Evolutionary conservation across 108 stramenopile species (phyloP), one percentile per base, ranked within the genome.

Genomic region (Cyclostephanos tholiformis): DNA sequence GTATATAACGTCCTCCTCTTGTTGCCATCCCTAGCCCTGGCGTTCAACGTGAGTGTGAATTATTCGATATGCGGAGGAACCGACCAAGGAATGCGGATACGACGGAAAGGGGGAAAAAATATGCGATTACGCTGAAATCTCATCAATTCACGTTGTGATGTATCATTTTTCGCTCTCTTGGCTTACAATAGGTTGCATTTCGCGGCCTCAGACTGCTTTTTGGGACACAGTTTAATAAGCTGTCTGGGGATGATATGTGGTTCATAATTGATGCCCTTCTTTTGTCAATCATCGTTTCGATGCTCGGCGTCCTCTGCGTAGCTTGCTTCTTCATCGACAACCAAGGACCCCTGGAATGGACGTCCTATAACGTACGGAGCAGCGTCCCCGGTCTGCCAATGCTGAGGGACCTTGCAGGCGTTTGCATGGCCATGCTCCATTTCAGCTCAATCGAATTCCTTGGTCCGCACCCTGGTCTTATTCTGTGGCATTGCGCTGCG

Each of bases 391-490:
- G 46, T 9, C 69, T 55, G 25, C 80, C 64, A 10, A 22, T 75
- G 19, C 20, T 82, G 46, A 63, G 75, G 27, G 75, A 76, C 44
- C 26, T 82, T 25, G 74, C 75, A 2, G 69, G 74, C 41, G 29
- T 58, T 49, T 69, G 66, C 48, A 65, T 82, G 64, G 74, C 80
- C 36, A 71, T 75, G 71, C 48, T 62, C 53, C 49, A 69, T 67
- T 82, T 75, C 46, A n/a, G 58, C 39, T 63, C 62, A 46, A 71
- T 82, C 35, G 74, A 71, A 38, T 67, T 75, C 22, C 65, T 71
- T 7, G 74, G 65, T 14, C 46, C 60, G 6, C 39, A 56, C 17
- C 65, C 46, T 14, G 81, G 81, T 16, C 11, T 67, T 6, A 48
- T 82, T 13, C n/a, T 82, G 6, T 82, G 81, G 81, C 41, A 58